These are phyloP conservation scores for Ascobolus immersus DNA, from an alignment of 495 filamentous ascomycete genomes.

Conservation along the genomic window DNA sequence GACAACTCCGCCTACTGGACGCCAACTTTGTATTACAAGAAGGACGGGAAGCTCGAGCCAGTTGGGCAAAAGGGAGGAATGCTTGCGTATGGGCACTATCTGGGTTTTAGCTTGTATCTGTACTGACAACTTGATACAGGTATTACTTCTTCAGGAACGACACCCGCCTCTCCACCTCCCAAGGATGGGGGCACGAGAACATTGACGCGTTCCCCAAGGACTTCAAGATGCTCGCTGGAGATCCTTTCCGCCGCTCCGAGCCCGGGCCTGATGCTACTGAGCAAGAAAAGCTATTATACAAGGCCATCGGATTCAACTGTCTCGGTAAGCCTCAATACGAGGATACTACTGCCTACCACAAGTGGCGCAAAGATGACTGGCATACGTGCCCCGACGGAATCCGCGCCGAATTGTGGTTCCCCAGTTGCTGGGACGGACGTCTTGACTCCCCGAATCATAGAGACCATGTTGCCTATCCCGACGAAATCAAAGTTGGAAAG, in stretches of 20 bases:
- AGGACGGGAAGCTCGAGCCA: constrained; percentile 10
- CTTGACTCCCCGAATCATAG: constrained; percentile 34
- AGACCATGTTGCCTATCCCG: constrained; percentile 53
- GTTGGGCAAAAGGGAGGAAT: constrained; percentile 34
- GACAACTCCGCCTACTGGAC: constrained; percentile 51
- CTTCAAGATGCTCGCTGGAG: constrained; percentile 78
- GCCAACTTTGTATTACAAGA: constrained; percentile 36
- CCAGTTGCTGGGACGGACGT: constrained; percentile 71
- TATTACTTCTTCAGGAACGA: no score
- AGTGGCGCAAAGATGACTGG: constrained; percentile 57
- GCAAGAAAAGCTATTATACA: no score
- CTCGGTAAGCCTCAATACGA: constrained; percentile 48
- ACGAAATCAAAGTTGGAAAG: constrained; percentile 42
- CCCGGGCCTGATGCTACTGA: constrained; percentile 32
- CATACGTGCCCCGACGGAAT: constrained; percentile 49
- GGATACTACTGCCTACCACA: constrained; percentile 34
- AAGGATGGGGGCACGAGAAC: no score
- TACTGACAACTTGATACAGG: no score
- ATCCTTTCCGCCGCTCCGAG: constrained; percentile 44
- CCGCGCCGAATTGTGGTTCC: constrained; percentile 67
- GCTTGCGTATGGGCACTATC: no score
- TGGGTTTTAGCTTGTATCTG: no score
- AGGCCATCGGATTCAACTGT: constrained; percentile 86
- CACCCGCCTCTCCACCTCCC: no score
- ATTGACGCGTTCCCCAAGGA: constrained; percentile 50